phyloP scores from a whole-genome alignment of 352 stramenopile genomes.

The Phytophthora fragariae region DNA sequence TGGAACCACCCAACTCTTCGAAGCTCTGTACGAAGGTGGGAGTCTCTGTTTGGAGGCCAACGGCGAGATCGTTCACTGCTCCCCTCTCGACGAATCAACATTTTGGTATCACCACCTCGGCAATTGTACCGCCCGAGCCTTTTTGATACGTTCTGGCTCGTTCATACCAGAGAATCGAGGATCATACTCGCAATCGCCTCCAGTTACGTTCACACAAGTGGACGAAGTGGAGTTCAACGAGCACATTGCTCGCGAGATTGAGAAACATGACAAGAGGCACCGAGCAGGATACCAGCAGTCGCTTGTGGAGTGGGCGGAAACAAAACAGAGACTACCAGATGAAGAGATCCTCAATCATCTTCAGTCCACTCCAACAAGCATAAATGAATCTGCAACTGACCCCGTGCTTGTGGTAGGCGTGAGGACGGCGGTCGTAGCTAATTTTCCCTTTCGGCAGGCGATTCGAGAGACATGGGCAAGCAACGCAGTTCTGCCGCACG shows the following conservation, averaged over 20 bases:
- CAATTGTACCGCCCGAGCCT: background rate
- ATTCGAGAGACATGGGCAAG: conserved; percentile 47
- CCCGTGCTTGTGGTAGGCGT: conserved; percentile 46
- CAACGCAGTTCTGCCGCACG: background rate
- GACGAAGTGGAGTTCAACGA: background rate
- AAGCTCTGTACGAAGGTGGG: background rate
- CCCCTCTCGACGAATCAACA: background rate
- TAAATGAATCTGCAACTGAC: background rate
- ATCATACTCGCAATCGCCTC: background rate
- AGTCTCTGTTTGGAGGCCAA: conserved; percentile 9
- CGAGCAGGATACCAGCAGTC: background rate
- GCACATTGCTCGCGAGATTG: background rate
- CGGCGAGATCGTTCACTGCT: background rate
- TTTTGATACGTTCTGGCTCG: background rate
- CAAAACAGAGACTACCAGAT: background rate
- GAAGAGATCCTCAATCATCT: background rate
- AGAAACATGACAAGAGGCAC: background rate
- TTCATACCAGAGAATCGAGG: background rate
- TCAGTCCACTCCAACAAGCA: background rate
- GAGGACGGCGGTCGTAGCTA: conserved; percentile 41
- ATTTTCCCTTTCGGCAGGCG: conserved; percentile 34
- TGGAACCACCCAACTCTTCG: background rate
- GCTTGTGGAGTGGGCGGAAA: background rate
- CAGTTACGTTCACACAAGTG: background rate
- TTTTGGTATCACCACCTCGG: conserved; percentile 3